phyloP scores from a whole-genome alignment of 768 basidiomycete genomes.

The Suillus occidentalis region DNA sequence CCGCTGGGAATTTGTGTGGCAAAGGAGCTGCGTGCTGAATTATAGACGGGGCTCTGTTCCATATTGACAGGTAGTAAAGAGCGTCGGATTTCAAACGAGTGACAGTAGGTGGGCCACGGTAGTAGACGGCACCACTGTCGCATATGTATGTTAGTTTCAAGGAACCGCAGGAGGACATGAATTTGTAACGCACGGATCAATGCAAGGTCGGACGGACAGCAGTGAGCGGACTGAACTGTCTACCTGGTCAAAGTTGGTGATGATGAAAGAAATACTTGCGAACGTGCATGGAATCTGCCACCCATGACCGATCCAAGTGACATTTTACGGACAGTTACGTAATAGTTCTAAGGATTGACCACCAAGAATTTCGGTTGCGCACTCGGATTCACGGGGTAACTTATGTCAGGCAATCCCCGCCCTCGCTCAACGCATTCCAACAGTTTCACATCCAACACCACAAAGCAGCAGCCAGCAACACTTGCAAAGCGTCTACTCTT shows the following conservation, averaged over 20 bases:
- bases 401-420: conserved; percentile 7
- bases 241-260: background rate
- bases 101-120: background rate
- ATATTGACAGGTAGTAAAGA: background rate
- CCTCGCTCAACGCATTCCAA: conserved; percentile 25
- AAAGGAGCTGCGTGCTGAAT: background rate
- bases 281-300: background rate
- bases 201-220: background rate
- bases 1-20: background rate
- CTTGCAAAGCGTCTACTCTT: conserved; percentile 65
- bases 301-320: background rate
- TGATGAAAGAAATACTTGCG: background rate
- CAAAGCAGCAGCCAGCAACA: conserved; percentile 28
- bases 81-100: background rate
- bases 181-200: background rate
- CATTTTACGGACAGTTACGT: background rate
- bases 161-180: background rate
- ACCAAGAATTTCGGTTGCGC: background rate
- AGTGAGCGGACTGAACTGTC: background rate
- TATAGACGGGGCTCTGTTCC: background rate
- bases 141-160: background rate
- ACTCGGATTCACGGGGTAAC: background rate
- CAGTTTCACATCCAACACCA: conserved; percentile 17
- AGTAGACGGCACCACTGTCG: background rate
- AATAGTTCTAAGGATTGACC: background rate